Conservation (phyloP, 2,329 filamentous ascomycete species). For the Clonostachys rosea region DNA sequence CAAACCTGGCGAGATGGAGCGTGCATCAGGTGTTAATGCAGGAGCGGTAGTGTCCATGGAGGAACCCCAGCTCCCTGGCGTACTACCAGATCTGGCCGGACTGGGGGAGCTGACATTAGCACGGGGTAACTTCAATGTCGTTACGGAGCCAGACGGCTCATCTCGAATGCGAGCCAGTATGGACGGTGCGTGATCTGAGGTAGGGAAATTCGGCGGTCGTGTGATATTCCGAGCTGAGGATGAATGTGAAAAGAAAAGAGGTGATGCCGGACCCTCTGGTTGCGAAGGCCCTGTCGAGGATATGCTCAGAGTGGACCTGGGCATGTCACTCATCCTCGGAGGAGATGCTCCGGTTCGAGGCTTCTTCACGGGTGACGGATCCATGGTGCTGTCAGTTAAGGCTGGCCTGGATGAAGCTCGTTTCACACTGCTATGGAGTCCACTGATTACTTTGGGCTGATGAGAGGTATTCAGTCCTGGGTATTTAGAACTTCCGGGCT, state of each 20-base stretch:
- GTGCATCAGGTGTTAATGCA: constrained; percentile 45
- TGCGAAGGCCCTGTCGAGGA: constrained; percentile 1
- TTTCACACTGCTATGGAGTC: constrained; percentile 2
- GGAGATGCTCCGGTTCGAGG: constrained; percentile 39
- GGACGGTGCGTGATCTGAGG: constrained; percentile 34
- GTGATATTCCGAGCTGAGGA: constrained; percentile 24
- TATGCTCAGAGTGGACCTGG: constrained; percentile 11
- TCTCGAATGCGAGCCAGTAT: constrained; percentile 43
- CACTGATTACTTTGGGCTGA: too few species aligned
- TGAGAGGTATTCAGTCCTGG: too few species aligned
- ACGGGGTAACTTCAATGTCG: constrained; percentile 50
- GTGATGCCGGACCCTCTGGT: constrained; percentile 36
- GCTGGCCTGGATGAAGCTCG: constrained; percentile 2
- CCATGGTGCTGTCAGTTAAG: constrained; percentile 17
- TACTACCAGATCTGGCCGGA: constrained; percentile 42
- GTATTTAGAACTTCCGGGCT: too few species aligned
- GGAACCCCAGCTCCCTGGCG: constrained; percentile 47
- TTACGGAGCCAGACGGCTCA: constrained; percentile 36
- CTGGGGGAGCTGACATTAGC: constrained; percentile 45
- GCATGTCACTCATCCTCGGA: constrained; percentile 38
- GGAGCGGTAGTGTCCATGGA: constrained; percentile 48
- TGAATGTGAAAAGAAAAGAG: constrained; percentile 47
- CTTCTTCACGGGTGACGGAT: constrained; percentile 37
- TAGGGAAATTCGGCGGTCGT: constrained; percentile 28
- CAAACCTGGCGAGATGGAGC: constrained; percentile 39